Base-by-base conservation (phyloP, 257 asterid species). In the Solanum tarapatanum region DNA sequence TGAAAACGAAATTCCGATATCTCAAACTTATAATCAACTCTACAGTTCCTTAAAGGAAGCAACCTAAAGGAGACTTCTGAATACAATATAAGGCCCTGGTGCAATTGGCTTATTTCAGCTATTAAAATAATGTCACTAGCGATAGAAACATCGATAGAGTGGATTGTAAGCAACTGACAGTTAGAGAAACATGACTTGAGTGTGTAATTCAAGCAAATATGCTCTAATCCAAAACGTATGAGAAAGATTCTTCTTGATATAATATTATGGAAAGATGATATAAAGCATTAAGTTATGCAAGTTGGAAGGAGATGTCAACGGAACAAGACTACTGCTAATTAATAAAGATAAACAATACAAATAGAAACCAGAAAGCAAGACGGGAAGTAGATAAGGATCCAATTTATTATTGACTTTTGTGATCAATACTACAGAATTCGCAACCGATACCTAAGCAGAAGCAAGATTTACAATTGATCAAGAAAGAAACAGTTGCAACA, bases 131-230 rank as follows among this genome's bases (percentile, higher is more conserved):
- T 21, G 19, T 43, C n/a, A 58, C 58, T 36, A 86, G 8, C 5
- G 43, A 86, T 62, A 68, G 85, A 72, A 86, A 77, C 48, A 43
- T 26, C 51, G 86, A 32, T 79, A 84, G 92, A 86, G 89, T 88
- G 79, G 60, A 83, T 69, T 86, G 72, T 86, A 84, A 83, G 84
- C 87, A 75, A 88, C 21, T 73, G 82, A 88, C 84, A 88, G 30
- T 87, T 43, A 74, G 7, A 82, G 62, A 75, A 55, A 72, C 88
- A 89, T 87, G 80, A 84, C 88, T 89, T 87, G 82, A 39, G 85
- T 87, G 84, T 68, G 86, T 26, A 37, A 77, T 35, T 89, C 85
- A 89, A 89, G 88, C 76, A 87, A 87, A 83, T 64, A 30, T 84
- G 69, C 16, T 87, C 70, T 62, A 69, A 86, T 73, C 68, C 84